A percentile compares a stretch with the other conserved stretches of the same genome.
These are phyloP conservation scores for Monosporozyma solicola DNA, from an alignment of 805 yeast species.

Conservation along the genomic window DNA sequence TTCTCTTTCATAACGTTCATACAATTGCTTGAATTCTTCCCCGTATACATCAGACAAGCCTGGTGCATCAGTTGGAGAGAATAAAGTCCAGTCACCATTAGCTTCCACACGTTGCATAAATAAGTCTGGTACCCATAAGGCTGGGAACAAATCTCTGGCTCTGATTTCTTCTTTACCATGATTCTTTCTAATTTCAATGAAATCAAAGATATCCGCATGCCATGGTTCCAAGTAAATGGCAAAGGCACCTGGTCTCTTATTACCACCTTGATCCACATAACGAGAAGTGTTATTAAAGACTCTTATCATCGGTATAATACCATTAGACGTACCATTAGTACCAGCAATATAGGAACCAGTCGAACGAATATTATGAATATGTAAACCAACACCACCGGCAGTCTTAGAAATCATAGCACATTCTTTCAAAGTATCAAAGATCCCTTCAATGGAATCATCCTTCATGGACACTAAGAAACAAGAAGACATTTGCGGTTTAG, in stretches of 20 bases:
- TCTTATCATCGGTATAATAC: conserved; percentile 85
- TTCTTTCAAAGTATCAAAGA: conserved; percentile 75
- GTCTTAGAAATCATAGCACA: conserved; percentile 86
- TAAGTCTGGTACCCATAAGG: conserved; percentile 88
- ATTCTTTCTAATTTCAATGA: conserved; percentile 77
- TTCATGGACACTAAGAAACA: conserved; percentile 85
- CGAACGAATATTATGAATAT: conserved; percentile 75
- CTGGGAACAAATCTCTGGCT: conserved; percentile 86
- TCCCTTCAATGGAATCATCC: conserved; percentile 91
- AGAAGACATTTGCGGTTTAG: conserved; percentile 76
- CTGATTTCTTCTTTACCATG: conserved; percentile 91
- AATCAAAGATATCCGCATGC: conserved; percentile 86
- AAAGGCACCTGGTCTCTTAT: conserved; percentile 94
- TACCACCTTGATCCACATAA: conserved; percentile 96
- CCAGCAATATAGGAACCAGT: conserved; percentile 82
- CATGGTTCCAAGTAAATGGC: conserved; percentile 91
- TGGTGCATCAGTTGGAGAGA: conserved; percentile 81
- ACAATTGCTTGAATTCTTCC: conserved; percentile 63
- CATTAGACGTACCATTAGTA: conserved; percentile 84
- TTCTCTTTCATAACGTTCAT: conserved; percentile 59
- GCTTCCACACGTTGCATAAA: conserved; percentile 83
- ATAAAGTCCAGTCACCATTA: conserved; percentile 76
- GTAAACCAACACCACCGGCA: conserved; percentile 91
- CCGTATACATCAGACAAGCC: conserved; percentile 79
- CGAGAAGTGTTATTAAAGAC: conserved; percentile 93